Conservation (phyloP, 2,329 filamentous ascomycete genomes). For the Fusarium sp. region DNA sequence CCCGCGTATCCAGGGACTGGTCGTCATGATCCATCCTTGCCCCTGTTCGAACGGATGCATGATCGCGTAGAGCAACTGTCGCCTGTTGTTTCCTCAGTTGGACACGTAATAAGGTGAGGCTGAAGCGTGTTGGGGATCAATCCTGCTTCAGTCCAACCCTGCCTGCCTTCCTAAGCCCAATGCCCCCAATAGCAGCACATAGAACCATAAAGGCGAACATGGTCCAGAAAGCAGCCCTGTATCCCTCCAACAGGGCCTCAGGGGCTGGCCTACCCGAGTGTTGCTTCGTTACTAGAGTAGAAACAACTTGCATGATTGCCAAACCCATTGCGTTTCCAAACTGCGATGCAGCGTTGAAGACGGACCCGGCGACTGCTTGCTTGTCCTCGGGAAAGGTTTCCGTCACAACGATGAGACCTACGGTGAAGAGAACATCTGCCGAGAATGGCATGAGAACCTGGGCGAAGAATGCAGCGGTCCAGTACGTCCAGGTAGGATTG, state of each 20-base stretch:
- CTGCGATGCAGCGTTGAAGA: constrained; percentile 71
- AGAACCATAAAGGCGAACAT: constrained; percentile 63
- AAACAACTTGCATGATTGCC: constrained; percentile 62
- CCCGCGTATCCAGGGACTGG: neutral
- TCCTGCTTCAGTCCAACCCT: constrained; percentile 60
- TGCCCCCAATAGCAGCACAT: constrained; percentile 54
- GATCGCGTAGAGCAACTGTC: neutral
- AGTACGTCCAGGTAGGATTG: constrained; percentile 63
- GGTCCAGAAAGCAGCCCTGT: constrained; percentile 64
- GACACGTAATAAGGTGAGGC: neutral
- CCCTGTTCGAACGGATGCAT: too few species aligned
- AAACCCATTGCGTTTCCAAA: constrained; percentile 67
- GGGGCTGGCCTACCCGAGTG: constrained; percentile 44
- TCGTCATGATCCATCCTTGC: too few species aligned
- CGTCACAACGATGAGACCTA: constrained; percentile 67
- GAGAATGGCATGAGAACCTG: constrained; percentile 59
- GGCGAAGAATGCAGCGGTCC: constrained; percentile 61
- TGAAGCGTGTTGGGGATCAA: constrained; percentile 26
- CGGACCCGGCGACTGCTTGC: constrained; percentile 71
- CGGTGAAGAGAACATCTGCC: constrained; percentile 66
- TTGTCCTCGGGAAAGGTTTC: constrained; percentile 68
- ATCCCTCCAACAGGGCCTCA: constrained; percentile 61
- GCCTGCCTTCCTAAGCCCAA: constrained; percentile 52
- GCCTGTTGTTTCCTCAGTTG: neutral
- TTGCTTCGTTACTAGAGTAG: constrained; percentile 55